Conservation (phyloP, 768 basidiomycete species). For the Exsudoporus frostii region DNA sequence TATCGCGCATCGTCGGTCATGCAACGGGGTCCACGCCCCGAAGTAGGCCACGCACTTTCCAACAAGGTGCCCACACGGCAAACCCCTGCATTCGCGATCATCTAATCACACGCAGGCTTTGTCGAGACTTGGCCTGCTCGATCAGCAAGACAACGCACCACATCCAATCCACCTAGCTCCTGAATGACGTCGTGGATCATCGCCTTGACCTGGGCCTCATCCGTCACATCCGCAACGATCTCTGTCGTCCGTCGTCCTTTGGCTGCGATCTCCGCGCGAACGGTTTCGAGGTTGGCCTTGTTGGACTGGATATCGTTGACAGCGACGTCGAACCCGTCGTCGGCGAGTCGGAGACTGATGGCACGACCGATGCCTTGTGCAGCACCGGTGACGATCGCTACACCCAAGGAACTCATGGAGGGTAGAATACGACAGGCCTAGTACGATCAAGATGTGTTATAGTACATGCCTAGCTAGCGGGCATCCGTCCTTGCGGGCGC, state of each 20-base stretch:
- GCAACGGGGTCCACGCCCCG: not conserved
- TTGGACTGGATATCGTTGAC: constrained; percentile 39
- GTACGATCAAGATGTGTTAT: too few species aligned
- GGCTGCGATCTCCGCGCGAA: not conserved
- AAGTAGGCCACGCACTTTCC: not conserved
- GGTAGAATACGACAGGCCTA: too few species aligned
- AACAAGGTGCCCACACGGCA: constrained; percentile 5
- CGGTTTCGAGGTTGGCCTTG: not conserved
- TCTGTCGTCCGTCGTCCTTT: not conserved
- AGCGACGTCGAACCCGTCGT: constrained; percentile 42
- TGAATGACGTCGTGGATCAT: constrained; percentile 10
- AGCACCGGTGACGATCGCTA: constrained; percentile 45
- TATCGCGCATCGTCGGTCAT: not conserved
- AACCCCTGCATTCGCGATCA: constrained; percentile 14
- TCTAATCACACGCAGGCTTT: not conserved
- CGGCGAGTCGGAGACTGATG: constrained; percentile 45
- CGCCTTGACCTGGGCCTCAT: constrained; percentile 5
- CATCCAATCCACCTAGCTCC: constrained; percentile 10
- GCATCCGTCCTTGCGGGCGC: too few species aligned
- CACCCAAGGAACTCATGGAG: constrained; percentile 4
- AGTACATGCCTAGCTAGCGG: too few species aligned
- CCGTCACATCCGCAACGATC: constrained; percentile 1
- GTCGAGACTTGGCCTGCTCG: too few species aligned
- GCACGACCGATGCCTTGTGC: constrained; percentile 48
- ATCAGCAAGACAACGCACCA: constrained; percentile 5